These are phyloP conservation scores for Kazachstania africana DNA, from an alignment of 805 yeast genomes.

Conservation along the genomic window DNA sequence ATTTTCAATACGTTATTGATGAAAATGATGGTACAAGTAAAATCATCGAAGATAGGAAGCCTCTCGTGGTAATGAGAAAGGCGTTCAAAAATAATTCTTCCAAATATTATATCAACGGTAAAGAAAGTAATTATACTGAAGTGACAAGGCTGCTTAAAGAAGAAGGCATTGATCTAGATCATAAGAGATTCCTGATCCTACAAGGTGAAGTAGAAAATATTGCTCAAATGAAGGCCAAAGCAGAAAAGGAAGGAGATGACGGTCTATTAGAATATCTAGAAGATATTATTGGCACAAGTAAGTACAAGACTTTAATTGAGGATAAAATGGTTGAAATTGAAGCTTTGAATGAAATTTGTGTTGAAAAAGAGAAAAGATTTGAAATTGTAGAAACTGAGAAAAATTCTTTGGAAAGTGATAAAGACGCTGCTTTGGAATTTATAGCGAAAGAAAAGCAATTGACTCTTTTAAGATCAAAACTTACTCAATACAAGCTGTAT, in stretches of 20 bases:
- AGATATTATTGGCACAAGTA: constrained; percentile 91
- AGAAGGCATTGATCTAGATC: constrained; percentile 88
- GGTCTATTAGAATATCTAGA: constrained; percentile 90
- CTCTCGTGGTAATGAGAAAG: constrained; percentile 62
- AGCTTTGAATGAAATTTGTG: constrained; percentile 64
- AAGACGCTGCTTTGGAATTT: constrained; percentile 57
- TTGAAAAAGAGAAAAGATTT: constrained; percentile 70
- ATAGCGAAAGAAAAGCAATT: constrained; percentile 54
- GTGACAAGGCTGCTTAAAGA: constrained; percentile 64
- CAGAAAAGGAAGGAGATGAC: constrained; percentile 83
- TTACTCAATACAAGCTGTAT: constrained; percentile 40
- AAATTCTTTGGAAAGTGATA: constrained; percentile 45
- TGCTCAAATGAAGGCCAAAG: constrained; percentile 97
- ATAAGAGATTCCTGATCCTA: constrained; percentile 82
- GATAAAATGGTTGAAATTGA: constrained; percentile 49
- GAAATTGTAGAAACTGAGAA: constrained; percentile 72
- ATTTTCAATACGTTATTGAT: constrained; percentile 70
- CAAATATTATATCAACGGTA: constrained; percentile 62
- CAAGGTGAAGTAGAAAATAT: constrained; percentile 98
- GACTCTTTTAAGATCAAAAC: constrained; percentile 39
- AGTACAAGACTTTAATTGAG: constrained; percentile 69
- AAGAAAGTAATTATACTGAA: constrained; percentile 58
- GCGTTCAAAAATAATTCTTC: constrained; percentile 72
- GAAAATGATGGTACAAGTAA: constrained; percentile 34
- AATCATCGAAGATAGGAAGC: constrained; percentile 40